Evolutionary conservation across 257 asterid genomes (phyloP).

Genomic region (Solanum medicagineum): DNA sequence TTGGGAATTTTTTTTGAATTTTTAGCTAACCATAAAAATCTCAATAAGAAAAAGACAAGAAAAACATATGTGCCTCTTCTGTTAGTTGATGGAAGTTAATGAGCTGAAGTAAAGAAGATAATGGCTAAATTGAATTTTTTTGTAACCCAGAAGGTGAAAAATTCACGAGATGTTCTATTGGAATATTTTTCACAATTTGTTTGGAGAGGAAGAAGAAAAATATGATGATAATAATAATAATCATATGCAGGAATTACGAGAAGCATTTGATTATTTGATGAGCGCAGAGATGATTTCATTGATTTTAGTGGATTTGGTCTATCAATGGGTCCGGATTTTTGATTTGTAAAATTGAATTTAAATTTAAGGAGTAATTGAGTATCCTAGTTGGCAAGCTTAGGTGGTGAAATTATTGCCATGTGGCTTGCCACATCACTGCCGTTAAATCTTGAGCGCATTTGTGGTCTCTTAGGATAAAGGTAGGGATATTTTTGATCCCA

Average conservation of each 20-base stretch:
- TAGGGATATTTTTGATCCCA: too few relatives aligned
- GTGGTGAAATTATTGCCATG: too few relatives aligned
- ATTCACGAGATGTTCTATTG: not conserved
- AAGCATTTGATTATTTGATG: constrained; percentile 12
- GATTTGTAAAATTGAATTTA: too few relatives aligned
- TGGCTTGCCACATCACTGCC: too few relatives aligned
- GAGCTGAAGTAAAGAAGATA: not conserved
- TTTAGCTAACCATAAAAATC: not conserved
- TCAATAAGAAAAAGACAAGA: too few relatives aligned
- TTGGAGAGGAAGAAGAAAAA: not conserved
- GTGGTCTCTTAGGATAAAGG: too few relatives aligned
- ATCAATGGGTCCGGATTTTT: too few relatives aligned
- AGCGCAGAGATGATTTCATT: constrained; percentile 15
- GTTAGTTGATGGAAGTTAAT: not conserved
- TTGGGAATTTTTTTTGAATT: not conserved
- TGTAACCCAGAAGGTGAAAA: not conserved
- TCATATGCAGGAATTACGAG: constrained; percentile 2
- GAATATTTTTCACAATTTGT: not conserved
- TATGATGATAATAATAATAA: not conserved
- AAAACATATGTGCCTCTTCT: not conserved
- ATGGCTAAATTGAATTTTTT: not conserved
- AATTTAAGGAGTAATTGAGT: too few relatives aligned
- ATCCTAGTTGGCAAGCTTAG: too few relatives aligned
- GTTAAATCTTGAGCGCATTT: too few relatives aligned
- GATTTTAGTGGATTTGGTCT: not conserved